Base-by-base conservation (phyloP, 495 filamentous ascomycete species). In the Penicillium pulvis region DNA sequence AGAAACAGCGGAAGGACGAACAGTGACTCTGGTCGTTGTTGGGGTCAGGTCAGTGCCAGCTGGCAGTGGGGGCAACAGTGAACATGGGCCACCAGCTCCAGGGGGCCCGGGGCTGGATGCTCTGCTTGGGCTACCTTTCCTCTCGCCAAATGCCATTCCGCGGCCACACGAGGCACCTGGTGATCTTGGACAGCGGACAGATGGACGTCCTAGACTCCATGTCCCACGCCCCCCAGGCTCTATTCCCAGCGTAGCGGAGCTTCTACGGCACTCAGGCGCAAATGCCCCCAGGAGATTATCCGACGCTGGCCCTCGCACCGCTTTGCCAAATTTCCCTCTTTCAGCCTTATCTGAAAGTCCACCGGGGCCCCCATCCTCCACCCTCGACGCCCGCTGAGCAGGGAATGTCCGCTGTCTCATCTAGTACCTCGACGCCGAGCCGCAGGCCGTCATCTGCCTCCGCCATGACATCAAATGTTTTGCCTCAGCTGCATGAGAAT, bases 21-120 rank as follows among this genome's bases (percentile, higher is more conserved):
- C 83, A 58, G 84, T 89, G 16, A 87, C 86, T 8, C 77, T 89
- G 52, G 86, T 89, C 31, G 83, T 91, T 42, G 88, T 91, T 45
- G 88, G 89, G 10, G 89, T 91, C 42, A 79, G 87, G 31, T 89
- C 87, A 11, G 86, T 90, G 39, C 82, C 82, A 17, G 78, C 85
- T 16, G 75, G 79, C 42, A 80, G 74, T 53, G 75, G 73, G 43
- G 61, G 73, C 14, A 67, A 71, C 26, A 68, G 68, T 46, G 84
- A 76, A 47, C 82, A 72, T 65, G 83, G 67, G 55, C 67, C 66
- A 60, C 75, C 68, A 49, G 71, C 59, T n/a, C 65, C 73, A 20
- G 74, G 69, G 17, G 71, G 71, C 10, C 66, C 68, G n/a, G 75
- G 74, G 20, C 57, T 81, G 17, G 79, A 82, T 68, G 72, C 80